Percentiles rank a stretch among this genome's conserved stretches.
phyloP scores from a whole-genome alignment of 495 filamentous ascomycete species.

The Daldinia vernicosa region DNA sequence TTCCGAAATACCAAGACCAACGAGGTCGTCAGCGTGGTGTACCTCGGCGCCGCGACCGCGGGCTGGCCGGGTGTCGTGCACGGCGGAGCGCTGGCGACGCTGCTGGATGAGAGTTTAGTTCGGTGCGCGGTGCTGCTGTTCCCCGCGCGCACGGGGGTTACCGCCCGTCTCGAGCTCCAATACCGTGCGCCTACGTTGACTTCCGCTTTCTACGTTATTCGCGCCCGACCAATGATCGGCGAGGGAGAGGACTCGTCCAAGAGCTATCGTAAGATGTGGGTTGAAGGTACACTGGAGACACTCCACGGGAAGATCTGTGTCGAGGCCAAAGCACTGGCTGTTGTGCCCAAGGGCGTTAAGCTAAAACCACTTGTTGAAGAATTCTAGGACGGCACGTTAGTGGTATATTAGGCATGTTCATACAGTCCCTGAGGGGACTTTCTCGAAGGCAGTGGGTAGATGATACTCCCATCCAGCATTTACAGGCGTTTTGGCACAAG shows the following conservation, averaged over 20 bases:
- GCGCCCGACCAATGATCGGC: slow-evolving; percentile 53
- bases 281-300: slow-evolving; percentile 63
- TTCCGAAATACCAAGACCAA: slow-evolving; percentile 53
- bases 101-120: slow-evolving; percentile 73
- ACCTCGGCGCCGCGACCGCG: slow-evolving; percentile 67
- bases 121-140: slow-evolving; percentile 59
- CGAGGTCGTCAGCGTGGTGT: slow-evolving; percentile 63
- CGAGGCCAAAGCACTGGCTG: slow-evolving; percentile 69
- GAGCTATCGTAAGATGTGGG: slow-evolving; percentile 70
- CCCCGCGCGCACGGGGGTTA: slow-evolving; percentile 61
- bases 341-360: slow-evolving; percentile 64
- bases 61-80: slow-evolving; percentile 84
- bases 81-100: slow-evolving; percentile 75
- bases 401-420: not conserved
- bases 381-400: slow-evolving; percentile 45
- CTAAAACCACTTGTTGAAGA: slow-evolving; percentile 55
- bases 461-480: not conserved
- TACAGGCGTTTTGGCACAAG: not conserved
- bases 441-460: not conserved
- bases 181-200: slow-evolving; percentile 68
- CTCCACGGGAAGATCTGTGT: slow-evolving; percentile 63
- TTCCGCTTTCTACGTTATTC: slow-evolving; percentile 70
- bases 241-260: slow-evolving; percentile 54
- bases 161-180: slow-evolving; percentile 69
- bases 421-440: not conserved